Percentiles rank a stretch among this genome's conserved stretches.
Conservation (phyloP, 2,329 filamentous ascomycete species). For the Pseudomassariella vexata region DNA sequence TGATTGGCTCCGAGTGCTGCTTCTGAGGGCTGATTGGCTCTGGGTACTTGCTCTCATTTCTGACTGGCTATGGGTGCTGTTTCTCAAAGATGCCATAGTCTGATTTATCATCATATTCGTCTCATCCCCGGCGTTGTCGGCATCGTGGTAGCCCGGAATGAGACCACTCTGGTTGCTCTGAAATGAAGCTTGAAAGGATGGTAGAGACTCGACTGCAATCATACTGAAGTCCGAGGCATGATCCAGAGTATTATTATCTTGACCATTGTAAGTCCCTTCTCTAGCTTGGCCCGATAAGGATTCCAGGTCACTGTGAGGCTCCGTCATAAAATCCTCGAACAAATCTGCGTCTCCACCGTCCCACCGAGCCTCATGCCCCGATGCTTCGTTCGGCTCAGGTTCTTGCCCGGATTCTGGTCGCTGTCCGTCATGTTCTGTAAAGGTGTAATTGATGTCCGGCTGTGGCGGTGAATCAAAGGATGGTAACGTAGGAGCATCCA, state of each 20-base stretch:
- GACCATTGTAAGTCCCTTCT: conserved; percentile 15
- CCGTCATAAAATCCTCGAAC: conserved; percentile 16
- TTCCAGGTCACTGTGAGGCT: conserved; percentile 20
- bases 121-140: conserved; percentile 46
- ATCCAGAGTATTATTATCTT: conserved; percentile 35
- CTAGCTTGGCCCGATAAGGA: no score
- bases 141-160: conserved; percentile 17
- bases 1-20: no score
- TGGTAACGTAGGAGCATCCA: background rate
- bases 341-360: conserved; percentile 13
- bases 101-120: conserved; percentile 52
- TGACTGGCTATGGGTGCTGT: conserved; percentile 19
- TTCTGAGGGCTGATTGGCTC: conserved; percentile 4
- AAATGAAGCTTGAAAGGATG: conserved; percentile 35
- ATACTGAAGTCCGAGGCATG: conserved; percentile 50
- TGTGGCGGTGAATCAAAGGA: background rate
- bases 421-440: background rate
- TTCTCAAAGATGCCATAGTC: conserved; percentile 45
- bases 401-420: background rate
- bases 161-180: conserved; percentile 33
- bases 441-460: no score
- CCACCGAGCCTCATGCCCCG: conserved; percentile 1
- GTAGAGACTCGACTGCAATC: conserved; percentile 51
- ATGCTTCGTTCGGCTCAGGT: conserved; percentile 3
- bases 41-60: conserved; percentile 13